Conservation (phyloP, 2,329 filamentous ascomycete genomes). For the Hymenoscyphus fraxineus region DNA sequence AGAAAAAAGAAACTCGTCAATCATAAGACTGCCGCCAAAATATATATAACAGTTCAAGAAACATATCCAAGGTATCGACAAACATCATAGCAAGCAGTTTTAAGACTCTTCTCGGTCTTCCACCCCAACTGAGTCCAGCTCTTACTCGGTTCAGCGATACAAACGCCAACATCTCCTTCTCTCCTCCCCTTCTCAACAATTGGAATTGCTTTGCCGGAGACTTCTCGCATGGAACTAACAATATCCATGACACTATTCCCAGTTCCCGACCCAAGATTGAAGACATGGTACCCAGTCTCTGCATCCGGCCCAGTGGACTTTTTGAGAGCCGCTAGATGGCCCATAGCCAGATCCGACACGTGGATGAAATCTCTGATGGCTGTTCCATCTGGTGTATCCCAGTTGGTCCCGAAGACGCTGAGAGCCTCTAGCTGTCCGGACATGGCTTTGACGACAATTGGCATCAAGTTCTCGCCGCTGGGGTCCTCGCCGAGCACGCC, state of each 20-base stretch:
- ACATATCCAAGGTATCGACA: constrained; percentile 11
- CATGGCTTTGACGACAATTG: constrained; percentile 58
- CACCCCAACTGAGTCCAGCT: constrained; percentile 41
- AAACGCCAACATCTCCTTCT: constrained; percentile 41
- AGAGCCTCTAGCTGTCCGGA: constrained; percentile 50
- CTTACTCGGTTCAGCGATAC: constrained; percentile 39
- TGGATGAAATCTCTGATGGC: constrained; percentile 65
- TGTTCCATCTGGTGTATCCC: constrained; percentile 60
- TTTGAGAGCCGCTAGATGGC: constrained; percentile 56
- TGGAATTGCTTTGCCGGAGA: constrained; percentile 36
- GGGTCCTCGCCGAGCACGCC: constrained; percentile 61
- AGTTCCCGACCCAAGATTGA: constrained; percentile 43
- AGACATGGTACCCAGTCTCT: constrained; percentile 40
- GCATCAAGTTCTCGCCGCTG: constrained; percentile 57
- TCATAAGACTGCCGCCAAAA: not conserved
- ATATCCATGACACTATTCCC: constrained; percentile 43
- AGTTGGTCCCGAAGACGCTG: constrained; percentile 59
- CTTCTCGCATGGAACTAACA: constrained; percentile 37
- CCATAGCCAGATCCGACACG: constrained; percentile 58
- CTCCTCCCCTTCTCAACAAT: constrained; percentile 35
- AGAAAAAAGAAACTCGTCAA: not conserved
- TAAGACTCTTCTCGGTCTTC: constrained; percentile 27
- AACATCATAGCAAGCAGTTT: constrained; percentile 16
- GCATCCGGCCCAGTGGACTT: constrained; percentile 35
- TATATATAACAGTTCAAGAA: not conserved